Evolutionary conservation across 768 basidiomycete species (phyloP).

Genomic region (Tricholoma furcatifolium): DNA sequence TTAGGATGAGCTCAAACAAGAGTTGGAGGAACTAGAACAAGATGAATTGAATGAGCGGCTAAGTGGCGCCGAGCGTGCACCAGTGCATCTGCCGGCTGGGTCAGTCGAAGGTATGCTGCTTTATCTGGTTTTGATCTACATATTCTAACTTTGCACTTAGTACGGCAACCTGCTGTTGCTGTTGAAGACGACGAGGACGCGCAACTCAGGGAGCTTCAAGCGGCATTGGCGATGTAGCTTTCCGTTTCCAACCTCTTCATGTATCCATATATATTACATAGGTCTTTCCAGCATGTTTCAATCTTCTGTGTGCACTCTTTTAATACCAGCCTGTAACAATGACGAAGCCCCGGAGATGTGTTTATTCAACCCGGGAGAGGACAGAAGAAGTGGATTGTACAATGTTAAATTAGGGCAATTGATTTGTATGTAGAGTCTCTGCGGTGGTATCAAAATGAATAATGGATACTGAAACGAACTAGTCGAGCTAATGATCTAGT

Average conservation of each 20-base stretch:
- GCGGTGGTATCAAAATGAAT: slow-evolving; percentile 32
- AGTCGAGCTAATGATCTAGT: slow-evolving; percentile 23
- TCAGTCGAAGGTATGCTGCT: slow-evolving; percentile 50
- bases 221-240: slow-evolving; percentile 75
- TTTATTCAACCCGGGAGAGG: slow-evolving; percentile 1
- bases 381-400: slow-evolving; percentile 17
- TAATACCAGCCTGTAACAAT: slow-evolving; percentile 25
- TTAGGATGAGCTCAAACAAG: slow-evolving; percentile 74
- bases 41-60: slow-evolving; percentile 84
- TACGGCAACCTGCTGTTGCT: slow-evolving; percentile 35
- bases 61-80: slow-evolving; percentile 85
- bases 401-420: slow-evolving; percentile 26
- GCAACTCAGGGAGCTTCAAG: slow-evolving; percentile 87
- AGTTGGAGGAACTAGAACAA: slow-evolving; percentile 87
- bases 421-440: slow-evolving; percentile 23
- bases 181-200: slow-evolving; percentile 91
- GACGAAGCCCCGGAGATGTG: slow-evolving; percentile 11
- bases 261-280: slow-evolving; percentile 20
- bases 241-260: slow-evolving; percentile 10
- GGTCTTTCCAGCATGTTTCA: slow-evolving; percentile 16
- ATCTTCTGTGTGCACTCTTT: slow-evolving; percentile 18
- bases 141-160: slow-evolving; percentile 12
- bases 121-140: not conserved
- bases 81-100: slow-evolving; percentile 76
- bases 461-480: slow-evolving; percentile 22